These are phyloP conservation scores for Camellia oleifera DNA, from an alignment of 179 eudicot species.

Conservation along the genomic window DNA sequence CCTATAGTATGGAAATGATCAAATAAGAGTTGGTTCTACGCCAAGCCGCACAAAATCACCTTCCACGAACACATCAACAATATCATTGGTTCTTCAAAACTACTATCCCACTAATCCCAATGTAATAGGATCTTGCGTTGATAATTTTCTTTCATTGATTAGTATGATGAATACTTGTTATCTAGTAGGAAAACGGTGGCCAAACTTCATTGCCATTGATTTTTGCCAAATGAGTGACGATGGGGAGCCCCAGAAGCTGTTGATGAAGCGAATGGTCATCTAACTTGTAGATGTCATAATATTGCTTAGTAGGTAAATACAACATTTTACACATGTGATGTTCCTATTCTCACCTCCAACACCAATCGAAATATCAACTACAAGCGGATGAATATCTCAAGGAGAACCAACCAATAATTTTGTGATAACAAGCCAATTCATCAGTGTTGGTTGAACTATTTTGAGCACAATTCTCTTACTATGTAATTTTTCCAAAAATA, in stretches of 20 bases:
- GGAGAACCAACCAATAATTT: too few relatives aligned
- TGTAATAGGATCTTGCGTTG: conserved; percentile 46
- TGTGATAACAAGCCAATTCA: too few relatives aligned
- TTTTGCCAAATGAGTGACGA: conserved; percentile 82
- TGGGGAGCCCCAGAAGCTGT: conserved; percentile 88
- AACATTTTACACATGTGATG: conserved; percentile 56
- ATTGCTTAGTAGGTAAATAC: conserved; percentile 81
- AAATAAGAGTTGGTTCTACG: conserved; percentile 60
- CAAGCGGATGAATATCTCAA: background rate
- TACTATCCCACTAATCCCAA: conserved; percentile 49
- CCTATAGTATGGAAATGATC: conserved; percentile 43
- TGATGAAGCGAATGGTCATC: conserved; percentile 77
- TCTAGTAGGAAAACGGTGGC: conserved; percentile 65
- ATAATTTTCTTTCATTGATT: conserved; percentile 55
- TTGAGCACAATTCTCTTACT: too few relatives aligned
- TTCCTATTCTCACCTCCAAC: conserved; percentile 84
- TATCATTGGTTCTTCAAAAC: conserved; percentile 58
- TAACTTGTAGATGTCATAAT: conserved; percentile 68
- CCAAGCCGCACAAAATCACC: conserved; percentile 64
- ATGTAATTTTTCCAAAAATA: too few relatives aligned
- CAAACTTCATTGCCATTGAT: conserved; percentile 74
- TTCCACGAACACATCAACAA: conserved; percentile 45
- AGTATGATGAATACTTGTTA: conserved; percentile 62
- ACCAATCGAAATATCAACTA: conserved; percentile 42
- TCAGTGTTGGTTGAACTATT: too few relatives aligned